Evolutionary conservation across 805 yeast genomes (phyloP).

Genomic region (Barnettozyma salicaria): DNA sequence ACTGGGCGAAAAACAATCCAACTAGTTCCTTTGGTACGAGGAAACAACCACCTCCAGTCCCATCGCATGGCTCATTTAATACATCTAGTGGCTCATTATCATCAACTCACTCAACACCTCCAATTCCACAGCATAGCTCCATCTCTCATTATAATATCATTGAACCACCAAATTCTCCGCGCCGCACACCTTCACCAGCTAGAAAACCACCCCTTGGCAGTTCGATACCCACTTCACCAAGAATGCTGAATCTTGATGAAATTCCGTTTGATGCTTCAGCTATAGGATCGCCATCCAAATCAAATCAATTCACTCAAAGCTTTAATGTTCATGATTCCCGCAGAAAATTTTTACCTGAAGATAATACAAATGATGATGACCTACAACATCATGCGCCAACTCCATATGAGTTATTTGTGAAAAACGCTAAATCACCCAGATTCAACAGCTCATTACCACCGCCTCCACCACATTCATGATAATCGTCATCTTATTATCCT

Average conservation of each 20-base stretch:
- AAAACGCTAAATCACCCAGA: slow-evolving; percentile 15
- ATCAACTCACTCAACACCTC: slow-evolving; percentile 9
- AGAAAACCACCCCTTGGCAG: slow-evolving; percentile 20
- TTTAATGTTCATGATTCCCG: slow-evolving; percentile 10
- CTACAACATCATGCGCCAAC: slow-evolving; percentile 40
- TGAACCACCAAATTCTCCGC: slow-evolving; percentile 14
- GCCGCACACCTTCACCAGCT: slow-evolving; percentile 12
- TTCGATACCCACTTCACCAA: slow-evolving; percentile 14
- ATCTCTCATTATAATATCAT: slow-evolving; percentile 15
- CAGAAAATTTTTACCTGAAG: neutral
- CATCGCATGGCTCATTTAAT: slow-evolving; percentile 20
- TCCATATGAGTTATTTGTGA: slow-evolving; percentile 32
- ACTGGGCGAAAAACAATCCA: slow-evolving; percentile 22
- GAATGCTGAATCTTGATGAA: slow-evolving; percentile 10
- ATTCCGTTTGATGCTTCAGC: slow-evolving; percentile 23
- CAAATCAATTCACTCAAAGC: neutral
- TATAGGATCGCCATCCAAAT: slow-evolving; percentile 9
- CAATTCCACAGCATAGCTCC: slow-evolving; percentile 15
- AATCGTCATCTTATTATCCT: neutral
- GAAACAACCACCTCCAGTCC: slow-evolving; percentile 24
- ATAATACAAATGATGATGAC: slow-evolving; percentile 25
- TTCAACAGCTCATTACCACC: slow-evolving; percentile 22
- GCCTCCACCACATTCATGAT: slow-evolving; percentile 11
- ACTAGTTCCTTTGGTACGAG: neutral
- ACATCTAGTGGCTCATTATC: slow-evolving; percentile 3